These are phyloP conservation scores for Colletotrichum sp. DNA, from an alignment of 2,329 filamentous ascomycete species.

Conservation along the genomic window DNA sequence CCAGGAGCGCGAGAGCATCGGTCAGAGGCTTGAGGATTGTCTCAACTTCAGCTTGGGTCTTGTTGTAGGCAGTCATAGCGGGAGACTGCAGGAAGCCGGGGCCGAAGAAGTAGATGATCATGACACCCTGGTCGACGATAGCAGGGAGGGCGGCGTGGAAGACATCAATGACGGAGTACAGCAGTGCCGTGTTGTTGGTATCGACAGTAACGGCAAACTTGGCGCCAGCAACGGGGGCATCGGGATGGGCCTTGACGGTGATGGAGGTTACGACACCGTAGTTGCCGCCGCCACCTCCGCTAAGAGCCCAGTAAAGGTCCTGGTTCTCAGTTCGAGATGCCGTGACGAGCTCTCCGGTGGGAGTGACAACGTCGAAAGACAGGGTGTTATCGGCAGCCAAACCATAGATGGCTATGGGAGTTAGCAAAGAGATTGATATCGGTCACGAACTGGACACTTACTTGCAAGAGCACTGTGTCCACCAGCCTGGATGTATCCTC, in stretches of 20 bases:
- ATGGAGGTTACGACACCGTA: conserved; percentile 59
- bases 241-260: conserved; percentile 55
- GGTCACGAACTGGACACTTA: conserved; percentile 28
- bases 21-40: conserved; percentile 47
- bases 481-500: conserved; percentile 60
- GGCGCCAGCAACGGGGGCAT: conserved; percentile 36
- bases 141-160: conserved; percentile 16
- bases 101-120: conserved; percentile 34
- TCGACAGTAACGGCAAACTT: conserved; percentile 33
- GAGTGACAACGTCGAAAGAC: conserved; percentile 62
- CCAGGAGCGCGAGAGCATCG: conserved; percentile 24
- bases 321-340: conserved; percentile 56
- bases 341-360: conserved; percentile 51
- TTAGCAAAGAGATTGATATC: background rate
- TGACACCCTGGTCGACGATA: conserved; percentile 16
- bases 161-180: conserved; percentile 33
- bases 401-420: conserved; percentile 47
- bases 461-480: conserved; percentile 53
- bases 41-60: conserved; percentile 41
- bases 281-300: conserved; percentile 51
- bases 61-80: conserved; percentile 47
- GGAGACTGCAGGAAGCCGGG: conserved; percentile 27
- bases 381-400: conserved; percentile 67
- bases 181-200: conserved; percentile 46
- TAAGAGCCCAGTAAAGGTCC: conserved; percentile 70